These are phyloP conservation scores for Crotalaria pallida DNA, from an alignment of 306 rosid genomes.

Conservation along the genomic window DNA sequence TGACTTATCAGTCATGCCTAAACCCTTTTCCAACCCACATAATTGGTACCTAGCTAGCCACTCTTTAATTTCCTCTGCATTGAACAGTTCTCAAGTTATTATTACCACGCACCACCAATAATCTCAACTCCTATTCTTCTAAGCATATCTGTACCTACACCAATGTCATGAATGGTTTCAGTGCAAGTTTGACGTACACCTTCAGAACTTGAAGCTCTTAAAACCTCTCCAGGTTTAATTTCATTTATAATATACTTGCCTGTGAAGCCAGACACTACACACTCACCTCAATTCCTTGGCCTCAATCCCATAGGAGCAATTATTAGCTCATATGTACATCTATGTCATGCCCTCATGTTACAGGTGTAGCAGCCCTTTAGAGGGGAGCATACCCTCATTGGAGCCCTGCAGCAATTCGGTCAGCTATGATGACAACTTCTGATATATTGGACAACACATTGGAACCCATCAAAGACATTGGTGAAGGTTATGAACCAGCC, in stretches of 20 bases:
- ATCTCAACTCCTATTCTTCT: not conserved
- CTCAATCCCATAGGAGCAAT: conserved; percentile 38
- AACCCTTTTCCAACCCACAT: conserved; percentile 46
- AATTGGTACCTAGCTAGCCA: conserved; percentile 48
- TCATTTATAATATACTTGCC: too few relatives aligned
- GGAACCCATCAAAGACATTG: conserved; percentile 43
- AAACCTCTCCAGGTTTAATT: conserved; percentile 44
- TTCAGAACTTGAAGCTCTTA: conserved; percentile 42
- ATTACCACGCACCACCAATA: too few relatives aligned
- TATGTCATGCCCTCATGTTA: conserved; percentile 75
- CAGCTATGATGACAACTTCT: conserved; percentile 76
- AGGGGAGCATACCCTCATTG: conserved; percentile 46
- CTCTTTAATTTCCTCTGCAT: conserved; percentile 32
- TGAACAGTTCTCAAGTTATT: not conserved
- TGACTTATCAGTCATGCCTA: conserved; percentile 64
- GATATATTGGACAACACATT: conserved; percentile 39
- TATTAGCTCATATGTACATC: conserved; percentile 49
- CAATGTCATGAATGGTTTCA: conserved; percentile 62
- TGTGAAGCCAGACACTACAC: too few relatives aligned
- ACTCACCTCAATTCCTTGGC: conserved; percentile 66
- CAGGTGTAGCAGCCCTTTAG: conserved; percentile 61
- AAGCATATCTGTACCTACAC: conserved; percentile 51
- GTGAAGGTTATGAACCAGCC: conserved; percentile 4
- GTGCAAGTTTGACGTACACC: conserved; percentile 58
- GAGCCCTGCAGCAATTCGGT: conserved; percentile 74